Base-by-base conservation (phyloP, 805 yeast genomes). In the Starmerella bombicola region DNA sequence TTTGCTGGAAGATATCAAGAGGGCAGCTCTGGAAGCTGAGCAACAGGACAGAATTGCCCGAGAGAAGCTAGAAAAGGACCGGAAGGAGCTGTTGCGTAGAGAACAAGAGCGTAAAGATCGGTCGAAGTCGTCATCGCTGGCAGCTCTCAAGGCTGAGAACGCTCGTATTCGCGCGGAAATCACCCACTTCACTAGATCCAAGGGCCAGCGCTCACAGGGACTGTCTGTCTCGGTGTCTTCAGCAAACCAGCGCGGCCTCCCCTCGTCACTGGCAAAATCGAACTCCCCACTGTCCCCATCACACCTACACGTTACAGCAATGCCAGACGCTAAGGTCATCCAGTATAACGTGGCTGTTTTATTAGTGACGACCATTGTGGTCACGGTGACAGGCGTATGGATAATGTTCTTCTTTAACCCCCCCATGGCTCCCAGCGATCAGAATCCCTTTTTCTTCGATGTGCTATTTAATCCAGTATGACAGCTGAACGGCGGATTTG, bases 1-100 rank as follows among this genome's bases (percentile, higher is more conserved):
- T 7, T 42, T 60, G 47, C 45, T 60, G 20, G 48, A 50, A 16
- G 56, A 60, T 21, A 57, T 60, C 33, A 46, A 48, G 35, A 39
- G 26, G 7, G 48, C 46, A 5, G 48, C 50, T 1, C 30, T 35
- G 5, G 47, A 47, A 10, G 41, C 50, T 4, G 50, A 47, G 26
- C 30, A 38, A 15, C 40, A 43, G 17, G 62, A 60, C 34, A 33
- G 23, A 3, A 26, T 35, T 9, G 48, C 43, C 30, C 38, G 33
- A 22, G 42, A 30, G 22, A 31, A 60, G 42, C 56, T 59, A 37
- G 55, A 54, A 42, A 47, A 47, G 31, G 49, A 60, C 15, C 13
- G 53, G n/a, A 56, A 53, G 31, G 51, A 59, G 20, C 43, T 57
- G n/a, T 49, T 48, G 28, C 53, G 51, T 19, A 49, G 55, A 15